phyloP scores from a whole-genome alignment of 305 asterid genomes.

The Ilex paraguariensis region DNA sequence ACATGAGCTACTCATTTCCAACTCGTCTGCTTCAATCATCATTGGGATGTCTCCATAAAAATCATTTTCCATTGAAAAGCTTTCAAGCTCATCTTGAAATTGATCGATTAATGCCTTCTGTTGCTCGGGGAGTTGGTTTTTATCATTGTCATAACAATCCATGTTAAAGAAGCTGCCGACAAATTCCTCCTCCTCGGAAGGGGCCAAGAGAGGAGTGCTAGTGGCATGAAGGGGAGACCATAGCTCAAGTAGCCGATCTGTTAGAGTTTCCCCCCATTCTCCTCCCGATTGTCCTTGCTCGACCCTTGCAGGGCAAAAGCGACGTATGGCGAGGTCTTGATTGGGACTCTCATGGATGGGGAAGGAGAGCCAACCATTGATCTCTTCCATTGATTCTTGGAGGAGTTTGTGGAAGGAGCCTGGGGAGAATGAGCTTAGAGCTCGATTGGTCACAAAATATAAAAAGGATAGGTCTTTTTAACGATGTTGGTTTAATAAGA shows the following conservation, averaged over 20 bases:
- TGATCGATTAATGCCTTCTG: conserved; percentile 4
- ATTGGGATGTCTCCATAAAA: conserved; percentile 14
- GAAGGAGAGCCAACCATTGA: conserved; percentile 18
- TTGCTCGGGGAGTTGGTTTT: conserved; percentile 13
- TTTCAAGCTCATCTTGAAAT: conserved; percentile 17
- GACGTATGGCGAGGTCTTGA: conserved; percentile 41
- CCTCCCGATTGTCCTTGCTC: conserved; percentile 25
- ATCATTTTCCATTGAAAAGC: conserved; percentile 9
- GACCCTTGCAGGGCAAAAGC: conserved; percentile 48
- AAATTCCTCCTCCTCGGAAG: conserved; percentile 35
- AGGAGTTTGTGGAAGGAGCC: conserved; percentile 8
- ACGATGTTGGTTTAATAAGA: neutral
- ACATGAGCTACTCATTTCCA: conserved; percentile 14
- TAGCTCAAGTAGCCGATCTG: conserved; percentile 12
- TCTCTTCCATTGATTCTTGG: conserved; percentile 14
- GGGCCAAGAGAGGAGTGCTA: conserved; percentile 14
- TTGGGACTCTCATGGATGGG: conserved; percentile 17
- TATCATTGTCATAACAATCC: conserved; percentile 38
- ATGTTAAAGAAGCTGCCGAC: conserved; percentile 55
- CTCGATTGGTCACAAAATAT: conserved; percentile 12
- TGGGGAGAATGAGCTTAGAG: neutral
- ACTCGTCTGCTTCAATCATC: conserved; percentile 16
- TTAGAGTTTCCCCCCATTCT: conserved; percentile 12
- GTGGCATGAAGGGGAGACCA: neutral
- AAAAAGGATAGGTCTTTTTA: neutral